Conservation (phyloP, 2,329 filamentous ascomycete genomes). For the Aspergillus pseudoviridinutans region DNA sequence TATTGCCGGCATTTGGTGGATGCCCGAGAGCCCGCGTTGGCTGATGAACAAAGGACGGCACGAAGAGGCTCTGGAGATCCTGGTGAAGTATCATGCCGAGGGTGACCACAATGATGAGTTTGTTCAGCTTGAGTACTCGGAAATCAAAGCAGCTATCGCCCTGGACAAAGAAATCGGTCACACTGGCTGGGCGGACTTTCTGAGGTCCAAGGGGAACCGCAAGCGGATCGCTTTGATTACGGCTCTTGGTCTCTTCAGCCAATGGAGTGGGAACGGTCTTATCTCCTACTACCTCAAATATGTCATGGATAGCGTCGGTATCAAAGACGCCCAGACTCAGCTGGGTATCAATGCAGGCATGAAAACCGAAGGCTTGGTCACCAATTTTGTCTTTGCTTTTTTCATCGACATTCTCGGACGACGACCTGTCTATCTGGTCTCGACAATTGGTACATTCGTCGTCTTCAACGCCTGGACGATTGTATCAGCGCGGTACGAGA, state of each 20-base stretch:
- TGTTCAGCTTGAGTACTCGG: not conserved
- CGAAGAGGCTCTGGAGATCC: not conserved
- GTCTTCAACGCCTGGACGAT: slow-evolving; percentile 41
- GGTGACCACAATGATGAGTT: slow-evolving; percentile 7
- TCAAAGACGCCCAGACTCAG: slow-evolving; percentile 33
- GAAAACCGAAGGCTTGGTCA: slow-evolving; percentile 34
- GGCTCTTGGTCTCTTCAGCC: slow-evolving; percentile 50
- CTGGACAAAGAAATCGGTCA: slow-evolving; percentile 44
- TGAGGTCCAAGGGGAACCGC: slow-evolving; percentile 40
- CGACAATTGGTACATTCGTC: slow-evolving; percentile 39
- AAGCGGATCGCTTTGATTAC: not conserved
- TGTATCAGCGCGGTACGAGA: slow-evolving; percentile 31
- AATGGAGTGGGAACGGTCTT: slow-evolving; percentile 51
- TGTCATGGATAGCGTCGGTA: slow-evolving; percentile 33
- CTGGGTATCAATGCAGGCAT: slow-evolving; percentile 37
- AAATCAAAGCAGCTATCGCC: not conserved
- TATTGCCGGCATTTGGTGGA: slow-evolving; percentile 8
- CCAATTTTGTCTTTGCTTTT: slow-evolving; percentile 32
- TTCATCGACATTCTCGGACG: slow-evolving; percentile 39
- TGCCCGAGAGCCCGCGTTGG: slow-evolving; percentile 15
- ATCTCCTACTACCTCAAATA: slow-evolving; percentile 36
- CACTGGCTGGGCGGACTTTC: slow-evolving; percentile 35
- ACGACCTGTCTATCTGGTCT: slow-evolving; percentile 40
- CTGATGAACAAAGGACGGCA: not conserved
- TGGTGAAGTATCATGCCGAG: not conserved